These are phyloP conservation scores for Russula olivacea DNA, from an alignment of 768 basidiomycete species.

Conservation along the genomic window DNA sequence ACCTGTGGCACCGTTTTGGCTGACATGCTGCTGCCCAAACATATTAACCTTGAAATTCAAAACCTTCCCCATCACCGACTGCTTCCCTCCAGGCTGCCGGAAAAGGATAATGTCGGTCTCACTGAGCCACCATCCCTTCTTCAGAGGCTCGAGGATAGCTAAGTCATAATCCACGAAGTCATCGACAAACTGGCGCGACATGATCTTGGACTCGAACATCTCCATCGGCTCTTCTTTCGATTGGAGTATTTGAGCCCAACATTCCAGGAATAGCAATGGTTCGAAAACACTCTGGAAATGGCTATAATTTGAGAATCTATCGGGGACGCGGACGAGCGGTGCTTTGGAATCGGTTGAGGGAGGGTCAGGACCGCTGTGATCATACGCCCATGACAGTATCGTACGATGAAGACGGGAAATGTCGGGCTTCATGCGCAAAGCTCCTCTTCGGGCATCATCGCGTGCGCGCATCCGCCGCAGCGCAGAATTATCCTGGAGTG, in stretches of 20 bases:
- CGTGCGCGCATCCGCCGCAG: conserved; percentile 49
- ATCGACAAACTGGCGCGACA: conserved; percentile 64
- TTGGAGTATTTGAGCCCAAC: conserved; percentile 82
- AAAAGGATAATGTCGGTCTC: conserved; percentile 88
- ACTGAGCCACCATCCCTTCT: conserved; percentile 65
- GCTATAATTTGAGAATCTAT: conserved; percentile 53
- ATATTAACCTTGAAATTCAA: conserved; percentile 39
- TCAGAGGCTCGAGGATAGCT: conserved; percentile 49
- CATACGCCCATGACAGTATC: conserved; percentile 84
- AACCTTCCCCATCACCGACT: conserved; percentile 67
- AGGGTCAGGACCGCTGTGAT: conserved; percentile 56
- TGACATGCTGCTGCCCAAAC: conserved; percentile 47
- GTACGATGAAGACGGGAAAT: conserved; percentile 68
- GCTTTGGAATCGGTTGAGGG: conserved; percentile 41
- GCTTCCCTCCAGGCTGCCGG: conserved; percentile 47
- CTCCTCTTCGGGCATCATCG: conserved; percentile 56
- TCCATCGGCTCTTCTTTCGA: conserved; percentile 63
- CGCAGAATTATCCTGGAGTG: conserved; percentile 37
- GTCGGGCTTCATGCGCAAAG: conserved; percentile 76
- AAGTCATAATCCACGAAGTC: conserved; percentile 80
- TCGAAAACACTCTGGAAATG: conserved; percentile 75
- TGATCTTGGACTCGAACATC: conserved; percentile 55
- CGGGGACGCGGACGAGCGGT: conserved; percentile 46
- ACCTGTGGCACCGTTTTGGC: conserved; percentile 47
- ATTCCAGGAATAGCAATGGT: conserved; percentile 80